These are phyloP conservation scores for Quercus lobata DNA, from an alignment of 331 rosid genomes.

Conservation along the genomic window DNA sequence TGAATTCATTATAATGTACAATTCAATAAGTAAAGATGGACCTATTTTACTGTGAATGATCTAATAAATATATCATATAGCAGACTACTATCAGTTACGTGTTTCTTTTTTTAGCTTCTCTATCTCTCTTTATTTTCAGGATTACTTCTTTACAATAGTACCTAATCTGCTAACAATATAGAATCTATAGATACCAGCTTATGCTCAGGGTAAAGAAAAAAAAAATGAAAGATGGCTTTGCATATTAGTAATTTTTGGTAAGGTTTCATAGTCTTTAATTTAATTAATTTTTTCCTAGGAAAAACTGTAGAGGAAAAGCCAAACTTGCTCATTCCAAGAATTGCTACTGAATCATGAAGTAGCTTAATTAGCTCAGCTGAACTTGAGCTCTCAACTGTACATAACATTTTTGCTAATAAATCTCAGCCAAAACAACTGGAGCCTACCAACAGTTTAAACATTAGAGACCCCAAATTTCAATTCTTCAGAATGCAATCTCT, in stretches of 20 bases:
- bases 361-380: constrained; percentile 8
- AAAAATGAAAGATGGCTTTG: not conserved
- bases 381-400: constrained; percentile 10
- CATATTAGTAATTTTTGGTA: not conserved
- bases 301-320: not conserved
- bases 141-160: too few species aligned
- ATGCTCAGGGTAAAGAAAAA: too few species aligned
- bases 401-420: not conserved
- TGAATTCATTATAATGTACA: too few species aligned
- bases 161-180: too few species aligned
- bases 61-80: too few species aligned
- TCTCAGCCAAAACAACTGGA: constrained; percentile 20
- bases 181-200: too few species aligned
- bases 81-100: too few species aligned
- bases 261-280: not conserved
- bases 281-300: not conserved
- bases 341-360: not conserved
- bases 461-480: not conserved
- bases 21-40: too few species aligned
- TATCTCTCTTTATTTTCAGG: too few species aligned
- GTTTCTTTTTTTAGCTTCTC: too few species aligned
- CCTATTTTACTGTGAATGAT: too few species aligned
- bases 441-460: not conserved
- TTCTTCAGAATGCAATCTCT: constrained; percentile 48
- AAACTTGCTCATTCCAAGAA: not conserved